Percentiles rank a stretch among this genome's conserved stretches.
Conservation (phyloP, 306 rosid genomes). For the Glycyrrhiza uralensis region DNA sequence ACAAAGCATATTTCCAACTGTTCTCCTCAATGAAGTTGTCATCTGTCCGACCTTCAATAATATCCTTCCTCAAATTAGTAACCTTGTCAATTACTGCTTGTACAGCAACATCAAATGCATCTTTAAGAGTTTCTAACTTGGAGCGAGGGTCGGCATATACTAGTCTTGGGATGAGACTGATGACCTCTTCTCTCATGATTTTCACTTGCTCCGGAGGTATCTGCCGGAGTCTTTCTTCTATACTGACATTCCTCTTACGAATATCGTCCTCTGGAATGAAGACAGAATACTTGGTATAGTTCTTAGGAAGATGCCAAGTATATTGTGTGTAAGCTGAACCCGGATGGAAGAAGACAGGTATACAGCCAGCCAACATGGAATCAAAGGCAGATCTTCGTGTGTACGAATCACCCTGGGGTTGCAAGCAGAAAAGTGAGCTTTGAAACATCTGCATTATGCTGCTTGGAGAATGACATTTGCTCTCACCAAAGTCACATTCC, state of each 20-base stretch:
- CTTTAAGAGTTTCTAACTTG: slow-evolving; percentile 70
- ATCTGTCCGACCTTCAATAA: slow-evolving; percentile 55
- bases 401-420: slow-evolving; percentile 98
- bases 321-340: slow-evolving; percentile 96
- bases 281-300: slow-evolving; percentile 75
- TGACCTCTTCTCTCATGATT: slow-evolving; percentile 88
- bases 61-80: slow-evolving; percentile 73
- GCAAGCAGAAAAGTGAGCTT: slow-evolving; percentile 90
- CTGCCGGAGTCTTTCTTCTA: slow-evolving; percentile 76
- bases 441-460: slow-evolving; percentile 99
- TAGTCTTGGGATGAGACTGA: slow-evolving; percentile 75
- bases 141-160: slow-evolving; percentile 96
- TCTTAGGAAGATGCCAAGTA: slow-evolving; percentile 97
- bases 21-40: slow-evolving; percentile 86
- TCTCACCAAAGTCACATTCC: slow-evolving; percentile 97
- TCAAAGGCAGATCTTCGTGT: slow-evolving; percentile 96
- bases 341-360: slow-evolving; percentile 97
- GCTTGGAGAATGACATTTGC: slow-evolving; percentile 97
- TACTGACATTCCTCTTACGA: slow-evolving; percentile 68
- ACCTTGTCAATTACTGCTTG: slow-evolving; percentile 81
- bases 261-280: slow-evolving; percentile 90
- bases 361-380: slow-evolving; percentile 94
- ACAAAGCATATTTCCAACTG: slow-evolving; percentile 92
- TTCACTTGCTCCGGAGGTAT: slow-evolving; percentile 70
- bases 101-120: slow-evolving; percentile 93